Percentiles rank a stretch among this genome's conserved stretches.
These are phyloP conservation scores for Datura wrightii DNA, from an alignment of 257 asterid species.

Conservation along the genomic window DNA sequence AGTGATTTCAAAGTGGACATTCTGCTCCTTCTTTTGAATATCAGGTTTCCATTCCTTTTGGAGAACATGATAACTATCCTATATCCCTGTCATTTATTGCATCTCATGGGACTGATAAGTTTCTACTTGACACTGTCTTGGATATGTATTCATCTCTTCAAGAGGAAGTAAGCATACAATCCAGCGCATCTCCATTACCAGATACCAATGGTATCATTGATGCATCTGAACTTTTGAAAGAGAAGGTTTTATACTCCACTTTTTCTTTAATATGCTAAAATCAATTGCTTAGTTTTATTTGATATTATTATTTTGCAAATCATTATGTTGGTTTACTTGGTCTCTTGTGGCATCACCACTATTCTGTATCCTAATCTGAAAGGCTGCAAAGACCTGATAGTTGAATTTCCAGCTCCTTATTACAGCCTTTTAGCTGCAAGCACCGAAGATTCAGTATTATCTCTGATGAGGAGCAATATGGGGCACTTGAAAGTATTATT, in stretches of 20 bases:
- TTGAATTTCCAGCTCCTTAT: slow-evolving; percentile 8
- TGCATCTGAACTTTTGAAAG: slow-evolving; percentile 83
- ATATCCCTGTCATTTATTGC: slow-evolving; percentile 80
- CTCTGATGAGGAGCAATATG: neutral
- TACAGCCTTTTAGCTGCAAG: slow-evolving; percentile 12
- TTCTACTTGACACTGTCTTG: slow-evolving; percentile 85
- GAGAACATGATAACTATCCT: slow-evolving; percentile 70
- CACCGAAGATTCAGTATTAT: neutral
- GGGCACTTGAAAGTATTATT: slow-evolving; percentile 10
- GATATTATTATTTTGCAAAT: slow-evolving; percentile 4
- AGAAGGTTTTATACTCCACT: slow-evolving; percentile 61
- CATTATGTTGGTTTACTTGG: neutral
- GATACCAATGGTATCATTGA: slow-evolving; percentile 65
- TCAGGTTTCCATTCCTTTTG: slow-evolving; percentile 82
- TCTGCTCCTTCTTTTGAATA: slow-evolving; percentile 27
- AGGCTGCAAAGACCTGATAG: slow-evolving; percentile 12
- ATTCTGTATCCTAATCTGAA: slow-evolving; percentile 14
- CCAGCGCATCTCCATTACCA: slow-evolving; percentile 59
- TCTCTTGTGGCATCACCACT: neutral
- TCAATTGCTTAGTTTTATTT: slow-evolving; percentile 17
- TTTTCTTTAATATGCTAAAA: slow-evolving; percentile 15
- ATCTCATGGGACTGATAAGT: slow-evolving; percentile 83
- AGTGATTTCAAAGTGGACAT: slow-evolving; percentile 24
- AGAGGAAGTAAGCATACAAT: slow-evolving; percentile 56
- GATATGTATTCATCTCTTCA: slow-evolving; percentile 80